A percentile compares a stretch with the other conserved stretches of the same genome.
Evolutionary conservation across 2,329 filamentous ascomycete species (phyloP).

Genomic region (Mariannaea sp.): DNA sequence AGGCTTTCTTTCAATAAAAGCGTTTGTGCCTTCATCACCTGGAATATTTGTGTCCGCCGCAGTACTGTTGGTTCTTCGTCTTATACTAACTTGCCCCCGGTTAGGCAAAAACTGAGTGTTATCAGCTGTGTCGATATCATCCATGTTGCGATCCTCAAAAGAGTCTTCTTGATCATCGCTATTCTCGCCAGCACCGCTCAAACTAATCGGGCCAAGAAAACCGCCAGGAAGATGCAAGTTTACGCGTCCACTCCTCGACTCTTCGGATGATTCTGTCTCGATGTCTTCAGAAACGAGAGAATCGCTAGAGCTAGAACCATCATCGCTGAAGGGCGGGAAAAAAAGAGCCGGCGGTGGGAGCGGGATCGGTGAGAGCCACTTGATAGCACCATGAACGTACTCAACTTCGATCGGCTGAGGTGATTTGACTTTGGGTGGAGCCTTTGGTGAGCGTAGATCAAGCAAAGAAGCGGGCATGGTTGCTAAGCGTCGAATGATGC

Average conservation of each 20-base stretch:
- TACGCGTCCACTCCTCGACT: constrained; percentile 41
- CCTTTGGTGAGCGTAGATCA: constrained; percentile 4
- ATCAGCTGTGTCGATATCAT: constrained; percentile 31
- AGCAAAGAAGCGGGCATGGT: constrained; percentile 50
- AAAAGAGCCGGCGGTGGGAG: constrained; percentile 60
- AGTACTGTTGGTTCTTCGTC: constrained; percentile 39
- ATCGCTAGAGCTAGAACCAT: constrained; percentile 43
- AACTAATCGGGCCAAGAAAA: constrained; percentile 47
- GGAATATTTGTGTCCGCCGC: constrained; percentile 41
- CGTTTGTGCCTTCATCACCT: constrained; percentile 41
- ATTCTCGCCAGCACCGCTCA: constrained; percentile 50
- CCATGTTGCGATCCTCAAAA: constrained; percentile 38
- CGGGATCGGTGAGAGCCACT: constrained; percentile 51
- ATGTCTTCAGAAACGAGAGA: constrained; percentile 36
- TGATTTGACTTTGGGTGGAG: neutral
- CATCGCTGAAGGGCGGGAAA: constrained; percentile 53
- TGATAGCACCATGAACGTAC: constrained; percentile 51
- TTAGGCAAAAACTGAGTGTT: constrained; percentile 26
- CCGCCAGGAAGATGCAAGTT: constrained; percentile 48
- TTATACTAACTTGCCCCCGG: constrained; percentile 21
- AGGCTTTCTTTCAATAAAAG: constrained; percentile 34
- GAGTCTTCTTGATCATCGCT: constrained; percentile 47
- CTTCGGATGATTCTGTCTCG: constrained; percentile 39
- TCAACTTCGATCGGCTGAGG: constrained; percentile 46
- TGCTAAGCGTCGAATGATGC: constrained; percentile 49